Percentiles rank a stretch among this genome's conserved stretches.
These are phyloP conservation scores for Coniochaeta ligniaria DNA, from an alignment of 2,329 filamentous ascomycete genomes.

Conservation along the genomic window DNA sequence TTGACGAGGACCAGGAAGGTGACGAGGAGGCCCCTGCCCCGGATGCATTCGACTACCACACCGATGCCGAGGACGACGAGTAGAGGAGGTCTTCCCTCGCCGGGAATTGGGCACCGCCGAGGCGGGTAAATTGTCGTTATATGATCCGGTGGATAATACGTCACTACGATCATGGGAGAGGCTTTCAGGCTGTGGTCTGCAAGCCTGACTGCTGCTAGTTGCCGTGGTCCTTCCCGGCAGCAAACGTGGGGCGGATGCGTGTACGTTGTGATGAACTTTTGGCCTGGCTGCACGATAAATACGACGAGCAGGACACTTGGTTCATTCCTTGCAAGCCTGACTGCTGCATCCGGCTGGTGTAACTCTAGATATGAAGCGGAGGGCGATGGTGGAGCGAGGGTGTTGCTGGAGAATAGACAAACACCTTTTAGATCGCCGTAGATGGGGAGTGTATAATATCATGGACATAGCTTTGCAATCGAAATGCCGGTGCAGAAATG, in stretches of 20 bases:
- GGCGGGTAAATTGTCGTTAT: neutral
- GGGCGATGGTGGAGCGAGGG: neutral
- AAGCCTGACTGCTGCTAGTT: neutral
- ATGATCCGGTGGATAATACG: neutral
- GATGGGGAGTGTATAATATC: too few relatives aligned
- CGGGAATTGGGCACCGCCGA: neutral
- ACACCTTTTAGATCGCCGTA: too few relatives aligned
- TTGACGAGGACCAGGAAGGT: conserved; percentile 76
- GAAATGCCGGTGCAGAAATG: too few relatives aligned
- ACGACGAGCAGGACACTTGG: neutral
- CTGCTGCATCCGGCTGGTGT: neutral
- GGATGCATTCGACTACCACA: conserved; percentile 71
- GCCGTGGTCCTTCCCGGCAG: neutral
- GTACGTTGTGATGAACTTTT: neutral
- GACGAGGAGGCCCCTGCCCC: conserved; percentile 66
- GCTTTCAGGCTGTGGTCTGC: neutral
- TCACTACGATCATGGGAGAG: neutral
- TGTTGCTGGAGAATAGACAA: neutral
- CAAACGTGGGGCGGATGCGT: neutral
- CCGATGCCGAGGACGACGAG: conserved; percentile 52
- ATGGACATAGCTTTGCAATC: too few relatives aligned
- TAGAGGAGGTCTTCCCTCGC: conserved; percentile 7
- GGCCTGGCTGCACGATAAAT: neutral
- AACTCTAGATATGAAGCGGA: neutral
- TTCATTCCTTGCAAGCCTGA: neutral